Base-by-base conservation (phyloP, 1,284 basidiomycete genomes). In the Microbotryum scabiosae region DNA sequence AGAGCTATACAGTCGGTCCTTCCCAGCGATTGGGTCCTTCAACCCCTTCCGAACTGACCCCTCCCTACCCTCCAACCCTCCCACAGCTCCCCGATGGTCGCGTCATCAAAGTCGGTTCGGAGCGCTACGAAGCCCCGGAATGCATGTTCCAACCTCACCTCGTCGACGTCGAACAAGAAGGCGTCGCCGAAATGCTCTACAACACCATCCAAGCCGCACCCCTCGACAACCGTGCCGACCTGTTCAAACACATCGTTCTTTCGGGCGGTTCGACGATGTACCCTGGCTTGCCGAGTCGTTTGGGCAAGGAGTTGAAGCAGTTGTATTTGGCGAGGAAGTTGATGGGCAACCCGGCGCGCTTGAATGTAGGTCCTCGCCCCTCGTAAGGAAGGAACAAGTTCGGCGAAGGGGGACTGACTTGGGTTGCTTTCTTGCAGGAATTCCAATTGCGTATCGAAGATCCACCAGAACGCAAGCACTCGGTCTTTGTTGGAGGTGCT, bases 221-320 rank as follows among this genome's bases (percentile, higher is more conserved):
- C 0, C 84, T 97, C 47, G 96, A 98, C 74, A 80, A 88, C 49
- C 88, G 94, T 59, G 56, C 85, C 1, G 94, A 98, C 71, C 81
- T 98, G 21, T 99, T 97, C 83, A 97, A 97, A 76, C 93, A 98
- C 76, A 87, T 98, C 73, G 94, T 99, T 18, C 85, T 99, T 21
- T 94, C 90, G 16, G 96, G 96, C 54, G 96, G 96, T 23, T 93
- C 90, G 23, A 91, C 87, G 75, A 98, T 98, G 94, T 98, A 98
- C 76, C 94, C 96, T 25, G 96, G 96, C 30, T 82, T 99, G 66
- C 96, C 94, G 6, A 91, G 87, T 74, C 84, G 94, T 49, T 80
- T 99, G 51, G 96, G 98, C 78, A 98, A 98, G 79, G 96, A 98
- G 79, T 92, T 98, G 89, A 98, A 98, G 78, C 94, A 98, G 77